A percentile compares a stretch with the other conserved stretches of the same genome.
phyloP scores from a whole-genome alignment of 345 rosid species.

The Erysimum cheiranthoides region DNA sequence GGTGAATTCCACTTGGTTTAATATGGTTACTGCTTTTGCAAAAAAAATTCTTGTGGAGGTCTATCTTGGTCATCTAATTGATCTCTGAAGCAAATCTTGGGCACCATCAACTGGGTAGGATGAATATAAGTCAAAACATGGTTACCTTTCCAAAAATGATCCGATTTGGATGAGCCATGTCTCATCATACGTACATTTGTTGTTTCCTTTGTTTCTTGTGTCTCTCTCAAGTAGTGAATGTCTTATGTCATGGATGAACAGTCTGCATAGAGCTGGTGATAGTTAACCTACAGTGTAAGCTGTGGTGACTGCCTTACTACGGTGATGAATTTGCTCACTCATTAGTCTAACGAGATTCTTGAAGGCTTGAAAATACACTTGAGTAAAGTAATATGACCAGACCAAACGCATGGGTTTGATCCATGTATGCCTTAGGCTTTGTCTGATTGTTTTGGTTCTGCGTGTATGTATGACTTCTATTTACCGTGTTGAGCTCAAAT shows the following conservation, averaged over 20 bases:
- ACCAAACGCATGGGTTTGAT: constrained; percentile 1
- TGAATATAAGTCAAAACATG: constrained; percentile 12
- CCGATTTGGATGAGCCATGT: neutral
- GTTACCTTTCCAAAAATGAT: neutral
- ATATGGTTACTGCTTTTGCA: neutral
- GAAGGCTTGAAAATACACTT: neutral
- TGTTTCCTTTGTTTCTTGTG: neutral
- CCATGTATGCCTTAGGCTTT: constrained; percentile 6
- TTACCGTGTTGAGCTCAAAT: constrained; percentile 5
- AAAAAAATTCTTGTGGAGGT: neutral
- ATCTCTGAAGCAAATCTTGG: neutral
- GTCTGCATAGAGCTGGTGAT: too few relatives aligned
- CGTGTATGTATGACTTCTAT: neutral
- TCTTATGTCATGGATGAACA: too few relatives aligned
- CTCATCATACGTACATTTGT: neutral
- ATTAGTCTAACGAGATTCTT: neutral
- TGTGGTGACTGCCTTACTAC: neutral
- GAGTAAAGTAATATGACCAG: neutral
- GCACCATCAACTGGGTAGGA: neutral
- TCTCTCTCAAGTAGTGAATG: constrained; percentile 15
- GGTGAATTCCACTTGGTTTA: constrained; percentile 10
- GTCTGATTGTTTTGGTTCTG: neutral
- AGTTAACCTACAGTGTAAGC: constrained; percentile 2
- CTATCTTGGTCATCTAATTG: neutral
- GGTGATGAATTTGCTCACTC: constrained; percentile 7